Base-by-base conservation (phyloP, 495 filamentous ascomycete species). In the Xylaria nigripes region DNA sequence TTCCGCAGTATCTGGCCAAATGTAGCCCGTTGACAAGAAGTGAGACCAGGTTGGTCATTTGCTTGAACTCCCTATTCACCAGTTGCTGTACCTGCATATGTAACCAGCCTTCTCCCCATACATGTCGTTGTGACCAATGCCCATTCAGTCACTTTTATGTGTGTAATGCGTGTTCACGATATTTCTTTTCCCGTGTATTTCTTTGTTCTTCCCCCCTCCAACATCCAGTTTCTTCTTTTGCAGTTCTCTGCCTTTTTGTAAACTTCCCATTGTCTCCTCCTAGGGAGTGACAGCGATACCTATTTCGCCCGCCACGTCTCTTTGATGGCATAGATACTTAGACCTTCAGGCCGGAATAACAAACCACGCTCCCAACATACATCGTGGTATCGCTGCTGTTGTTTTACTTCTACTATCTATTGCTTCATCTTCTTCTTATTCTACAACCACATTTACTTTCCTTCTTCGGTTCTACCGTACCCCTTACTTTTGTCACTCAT, bases 151-250 rank as follows among this genome's bases (percentile, higher is more conserved):
- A 32, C 22, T 18, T 19, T 41, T 41, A 53, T 53, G 32, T 41
- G 45, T 43, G 51, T 10, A 54, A 46, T 47, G 15, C 32, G 51
- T 30, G 24, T 7, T 48, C 47, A 41, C 45, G 42, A 54, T n/a
- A 38, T 47, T n/a, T 21, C 25, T 45, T 48, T 12, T 34, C 23
- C 18, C 3, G 12, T 19, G 25, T 32, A 2, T 36, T 30, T 41
- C 45, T 54, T 54, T 48, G 19, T 54, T 29, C 6, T 46, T 46
- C 43, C 43, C 4, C 43, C 43, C 4, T n/a, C 21, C 30, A 2
- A 18, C 1, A 23, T 12, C 41, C 42, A 18, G 22, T 21, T 48
- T 21, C 25, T 45, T 36, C 42, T 54, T 48, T 41, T 23, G 42
- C 21, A 30, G 23, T 42, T 40, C n/a, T 18, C 29, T 15, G 16